Percentiles rank a stretch among this genome's conserved stretches.
Conservation (phyloP, 148 eudicot species). For the Fagopyrum tataricum region DNA sequence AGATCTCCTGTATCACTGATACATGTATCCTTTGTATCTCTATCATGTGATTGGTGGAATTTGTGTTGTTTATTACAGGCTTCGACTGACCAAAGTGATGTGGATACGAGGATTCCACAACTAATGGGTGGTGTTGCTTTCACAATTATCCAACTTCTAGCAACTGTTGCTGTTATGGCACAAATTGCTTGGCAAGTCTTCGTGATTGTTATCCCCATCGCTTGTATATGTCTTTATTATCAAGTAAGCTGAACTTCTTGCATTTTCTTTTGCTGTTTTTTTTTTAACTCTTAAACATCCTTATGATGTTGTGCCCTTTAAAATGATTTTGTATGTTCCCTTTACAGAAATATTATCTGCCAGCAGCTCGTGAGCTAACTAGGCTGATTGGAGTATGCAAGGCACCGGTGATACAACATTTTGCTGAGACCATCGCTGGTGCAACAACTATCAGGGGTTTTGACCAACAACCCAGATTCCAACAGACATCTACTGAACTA, state of each 20-base stretch:
- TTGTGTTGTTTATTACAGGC: too few relatives aligned
- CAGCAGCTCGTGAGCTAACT: slow-evolving; percentile 54
- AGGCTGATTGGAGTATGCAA: slow-evolving; percentile 44
- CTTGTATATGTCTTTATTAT: slow-evolving; percentile 31
- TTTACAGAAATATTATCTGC: slow-evolving; percentile 48
- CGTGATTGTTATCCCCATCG: slow-evolving; percentile 42
- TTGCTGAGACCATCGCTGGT: slow-evolving; percentile 57
- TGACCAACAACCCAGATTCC: slow-evolving; percentile 42
- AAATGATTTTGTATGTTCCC: not conserved
- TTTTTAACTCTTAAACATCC: not conserved
- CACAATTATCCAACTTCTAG: slow-evolving; percentile 32
- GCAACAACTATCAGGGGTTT: slow-evolving; percentile 51
- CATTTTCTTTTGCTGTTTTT: not conserved
- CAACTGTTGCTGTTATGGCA: slow-evolving; percentile 41
- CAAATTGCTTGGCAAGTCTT: slow-evolving; percentile 47
- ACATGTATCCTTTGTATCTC: too few relatives aligned
- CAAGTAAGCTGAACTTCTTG: slow-evolving; percentile 25
- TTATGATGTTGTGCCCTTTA: not conserved
- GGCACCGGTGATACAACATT: slow-evolving; percentile 60
- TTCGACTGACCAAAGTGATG: slow-evolving; percentile 47
- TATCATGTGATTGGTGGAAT: too few relatives aligned
- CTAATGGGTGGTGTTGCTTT: slow-evolving; percentile 29
- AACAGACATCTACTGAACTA: slow-evolving; percentile 23
- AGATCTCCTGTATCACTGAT: too few relatives aligned
- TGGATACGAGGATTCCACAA: slow-evolving; percentile 29